Evolutionary conservation across 805 yeast genomes (phyloP).

Genomic region (Wickerhamomyces alni): DNA sequence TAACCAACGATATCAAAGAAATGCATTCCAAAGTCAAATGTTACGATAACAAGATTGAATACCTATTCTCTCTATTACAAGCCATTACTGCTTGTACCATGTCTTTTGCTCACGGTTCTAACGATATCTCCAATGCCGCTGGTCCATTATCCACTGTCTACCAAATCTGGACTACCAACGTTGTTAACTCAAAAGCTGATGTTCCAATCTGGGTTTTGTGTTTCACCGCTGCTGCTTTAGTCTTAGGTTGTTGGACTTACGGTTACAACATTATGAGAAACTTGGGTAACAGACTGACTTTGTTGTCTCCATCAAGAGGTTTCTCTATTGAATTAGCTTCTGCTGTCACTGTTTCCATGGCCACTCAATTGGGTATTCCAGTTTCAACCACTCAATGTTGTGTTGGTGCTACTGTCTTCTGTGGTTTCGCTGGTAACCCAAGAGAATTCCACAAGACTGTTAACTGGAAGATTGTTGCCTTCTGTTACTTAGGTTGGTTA

Average conservation of each 20-base stretch:
- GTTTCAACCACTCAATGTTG: constrained; percentile 77
- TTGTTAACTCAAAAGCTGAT: constrained; percentile 37
- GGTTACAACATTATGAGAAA: constrained; percentile 67
- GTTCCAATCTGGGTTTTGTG: constrained; percentile 71
- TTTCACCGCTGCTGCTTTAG: constrained; percentile 61
- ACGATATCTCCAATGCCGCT: constrained; percentile 72
- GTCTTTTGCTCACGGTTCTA: constrained; percentile 81
- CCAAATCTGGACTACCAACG: constrained; percentile 51
- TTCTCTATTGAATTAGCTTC: constrained; percentile 74
- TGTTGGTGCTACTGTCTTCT: constrained; percentile 71
- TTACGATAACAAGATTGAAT: constrained; percentile 68
- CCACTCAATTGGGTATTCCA: constrained; percentile 66
- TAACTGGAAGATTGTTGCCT: constrained; percentile 71
- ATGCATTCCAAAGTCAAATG: constrained; percentile 56
- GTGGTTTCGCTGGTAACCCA: constrained; percentile 39
- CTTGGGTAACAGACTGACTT: constrained; percentile 67
- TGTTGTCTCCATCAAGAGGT: constrained; percentile 76
- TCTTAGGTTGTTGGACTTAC: constrained; percentile 62
- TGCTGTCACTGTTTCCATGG: constrained; percentile 69
- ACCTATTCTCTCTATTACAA: constrained; percentile 60
- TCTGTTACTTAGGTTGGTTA: constrained; percentile 71
- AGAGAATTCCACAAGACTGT: constrained; percentile 36
- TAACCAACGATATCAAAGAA: constrained; percentile 40
- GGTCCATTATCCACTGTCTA: constrained; percentile 70
- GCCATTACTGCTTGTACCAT: constrained; percentile 70